Percentiles rank a stretch among this genome's conserved stretches.
Conservation (phyloP, 2,329 filamentous ascomycete genomes). For the Berkeleyomyces basicola region DNA sequence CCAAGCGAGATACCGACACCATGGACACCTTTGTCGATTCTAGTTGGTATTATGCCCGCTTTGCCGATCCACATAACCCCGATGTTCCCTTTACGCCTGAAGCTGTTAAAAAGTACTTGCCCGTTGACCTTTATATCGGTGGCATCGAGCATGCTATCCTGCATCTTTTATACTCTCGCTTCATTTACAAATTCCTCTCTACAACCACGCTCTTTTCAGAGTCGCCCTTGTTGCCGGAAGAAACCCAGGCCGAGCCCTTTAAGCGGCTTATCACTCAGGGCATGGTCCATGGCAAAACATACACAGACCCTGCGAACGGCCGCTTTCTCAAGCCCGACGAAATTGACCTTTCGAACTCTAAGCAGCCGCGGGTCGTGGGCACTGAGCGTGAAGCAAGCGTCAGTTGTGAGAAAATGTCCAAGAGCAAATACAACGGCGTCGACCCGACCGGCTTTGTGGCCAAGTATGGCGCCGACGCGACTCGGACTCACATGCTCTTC, state of each 20-base stretch:
- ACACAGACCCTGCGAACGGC: conserved; percentile 54
- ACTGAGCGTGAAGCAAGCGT: conserved; percentile 43
- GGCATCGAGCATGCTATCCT: conserved; percentile 84
- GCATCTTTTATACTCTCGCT: conserved; percentile 75
- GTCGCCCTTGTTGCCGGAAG: conserved; percentile 20
- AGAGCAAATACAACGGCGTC: conserved; percentile 85
- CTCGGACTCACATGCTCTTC: conserved; percentile 75
- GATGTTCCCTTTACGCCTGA: conserved; percentile 43
- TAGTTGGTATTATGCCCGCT: conserved; percentile 83
- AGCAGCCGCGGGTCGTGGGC: conserved; percentile 41
- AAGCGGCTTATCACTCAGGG: conserved; percentile 70
- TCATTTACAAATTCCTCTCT: conserved; percentile 75
- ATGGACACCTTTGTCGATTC: conserved; percentile 97
- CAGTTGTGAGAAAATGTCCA: conserved; percentile 84
- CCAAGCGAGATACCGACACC: conserved; percentile 74
- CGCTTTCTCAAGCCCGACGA: conserved; percentile 64
- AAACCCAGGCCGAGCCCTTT: conserved; percentile 49
- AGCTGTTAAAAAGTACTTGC: conserved; percentile 38
- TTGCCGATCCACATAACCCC: conserved; percentile 52
- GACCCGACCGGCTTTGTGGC: conserved; percentile 59
- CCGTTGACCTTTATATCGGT: conserved; percentile 77
- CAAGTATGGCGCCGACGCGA: conserved; percentile 67
- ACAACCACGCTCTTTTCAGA: conserved; percentile 33
- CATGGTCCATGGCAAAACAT: conserved; percentile 85
- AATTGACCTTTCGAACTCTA: conserved; percentile 43